Base-by-base conservation (phyloP, 2,329 filamentous ascomycete genomes). In the Thelonectria discophora region DNA sequence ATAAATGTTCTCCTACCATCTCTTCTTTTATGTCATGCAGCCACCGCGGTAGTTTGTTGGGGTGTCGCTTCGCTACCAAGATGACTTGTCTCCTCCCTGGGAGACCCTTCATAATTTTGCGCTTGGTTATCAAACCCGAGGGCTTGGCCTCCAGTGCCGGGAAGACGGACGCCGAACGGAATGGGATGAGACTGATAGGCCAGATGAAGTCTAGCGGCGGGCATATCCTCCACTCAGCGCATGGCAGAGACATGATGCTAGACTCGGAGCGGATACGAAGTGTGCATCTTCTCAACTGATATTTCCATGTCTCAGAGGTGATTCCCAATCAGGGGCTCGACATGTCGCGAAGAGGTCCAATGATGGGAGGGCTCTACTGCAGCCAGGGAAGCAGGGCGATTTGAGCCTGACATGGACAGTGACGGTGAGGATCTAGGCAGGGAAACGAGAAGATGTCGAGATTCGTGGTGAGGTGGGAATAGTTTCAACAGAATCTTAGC, bases 281-380 rank as follows among this genome's bases (percentile, higher is more conserved):
- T 32, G n/a, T 49, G 15, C 46, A 30, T 21, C 17, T 40, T 45
- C 18, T 40, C 30, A 34, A 39, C 27, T 58, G 17, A n/a, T 45
- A 48, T 58, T 62, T 58, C 58, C 34, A 58, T 68, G 60, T 68
- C 63, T 71, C 62, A 48, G 58, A 64, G 66, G 63, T 63, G 51
- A 56, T 56, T 56, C 57, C 50, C 20, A 48, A 45, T 12, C 21
- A 11, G 17, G 37, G 58, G 58, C 37, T 34, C 34, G 30, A 27
- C 5, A 52, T 52, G 40, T 17, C 24, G 11, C 18, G 15, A 48
- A 17, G 58, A 11, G 34, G 40, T 24, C 49, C 52, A 60, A 52
- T 47, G 42, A 40, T 34, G 45, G 17, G 11, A 42, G n/a, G 17
- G 18, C 13, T 32, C 46, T 45, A 17, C 46, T 57, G 45, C 54